Percentiles rank a stretch among this genome's conserved stretches.
Conservation (phyloP, 2,329 filamentous ascomycete species). For the Ophiostoma sp. region DNA sequence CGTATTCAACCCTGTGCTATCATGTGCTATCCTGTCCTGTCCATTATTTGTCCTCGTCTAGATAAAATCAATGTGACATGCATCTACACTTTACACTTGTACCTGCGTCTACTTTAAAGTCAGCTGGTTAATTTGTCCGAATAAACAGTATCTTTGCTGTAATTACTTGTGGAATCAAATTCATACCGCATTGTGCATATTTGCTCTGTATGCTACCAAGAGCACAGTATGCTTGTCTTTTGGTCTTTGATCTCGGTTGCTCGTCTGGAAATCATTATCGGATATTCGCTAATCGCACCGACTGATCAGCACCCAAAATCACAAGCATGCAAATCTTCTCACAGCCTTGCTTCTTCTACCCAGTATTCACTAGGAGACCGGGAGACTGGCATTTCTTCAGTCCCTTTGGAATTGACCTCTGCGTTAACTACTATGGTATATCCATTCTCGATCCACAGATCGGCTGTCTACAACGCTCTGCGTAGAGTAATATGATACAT, state of each 20-base stretch:
- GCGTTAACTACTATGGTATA: too few relatives aligned
- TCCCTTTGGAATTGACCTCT: neutral
- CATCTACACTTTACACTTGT: neutral
- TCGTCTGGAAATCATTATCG: too few relatives aligned
- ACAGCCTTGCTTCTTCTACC: neutral
- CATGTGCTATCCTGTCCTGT: neutral
- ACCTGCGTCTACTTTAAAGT: neutral
- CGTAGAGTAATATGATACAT: neutral
- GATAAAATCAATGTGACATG: constrained; percentile 3
- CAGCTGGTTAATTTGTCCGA: neutral
- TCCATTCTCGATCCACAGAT: neutral
- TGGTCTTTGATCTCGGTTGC: neutral
- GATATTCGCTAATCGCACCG: neutral
- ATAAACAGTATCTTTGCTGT: neutral
- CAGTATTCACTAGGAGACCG: neutral
- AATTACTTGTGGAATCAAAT: too few relatives aligned
- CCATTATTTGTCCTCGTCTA: neutral
- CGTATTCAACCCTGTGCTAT: neutral
- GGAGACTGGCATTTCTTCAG: neutral
- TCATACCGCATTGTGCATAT: neutral
- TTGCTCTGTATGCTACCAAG: neutral
- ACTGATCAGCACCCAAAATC: neutral
- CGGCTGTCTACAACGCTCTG: neutral
- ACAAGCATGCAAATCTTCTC: neutral
- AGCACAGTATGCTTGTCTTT: neutral